Percentiles rank a stretch among this genome's conserved stretches.
These are phyloP conservation scores for Carallia pectinifolia DNA, from an alignment of 345 rosid species.

Conservation along the genomic window DNA sequence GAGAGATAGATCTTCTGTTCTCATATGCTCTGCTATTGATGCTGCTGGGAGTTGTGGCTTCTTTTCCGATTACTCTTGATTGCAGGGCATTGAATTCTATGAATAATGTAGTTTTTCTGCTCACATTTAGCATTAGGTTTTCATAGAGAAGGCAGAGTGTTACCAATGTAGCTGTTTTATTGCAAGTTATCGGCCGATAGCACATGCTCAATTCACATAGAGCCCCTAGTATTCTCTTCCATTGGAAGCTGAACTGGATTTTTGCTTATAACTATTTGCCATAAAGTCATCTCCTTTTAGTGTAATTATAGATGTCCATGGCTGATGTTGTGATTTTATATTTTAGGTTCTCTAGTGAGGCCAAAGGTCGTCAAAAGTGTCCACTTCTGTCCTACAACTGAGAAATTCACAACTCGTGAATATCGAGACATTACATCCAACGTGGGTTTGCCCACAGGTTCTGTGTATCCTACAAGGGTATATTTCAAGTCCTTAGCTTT, in stretches of 20 bases:
- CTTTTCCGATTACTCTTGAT: too few species aligned
- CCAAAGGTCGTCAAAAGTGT: slow-evolving; percentile 98
- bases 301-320: neutral
- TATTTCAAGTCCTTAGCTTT: slow-evolving; percentile 14
- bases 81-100: too few species aligned
- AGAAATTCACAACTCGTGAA: slow-evolving; percentile 69
- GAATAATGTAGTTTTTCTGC: too few species aligned
- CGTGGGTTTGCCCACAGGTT: slow-evolving; percentile 90
- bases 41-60: too few species aligned
- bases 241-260: too few species aligned
- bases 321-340: slow-evolving; percentile 3
- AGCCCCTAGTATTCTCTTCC: too few species aligned
- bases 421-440: slow-evolving; percentile 90
- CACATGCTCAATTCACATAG: neutral
- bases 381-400: slow-evolving; percentile 85
- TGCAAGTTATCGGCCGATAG: neutral
- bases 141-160: too few species aligned
- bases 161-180: too few species aligned
- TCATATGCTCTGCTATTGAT: neutral
- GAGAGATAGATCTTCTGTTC: neutral
- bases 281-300: neutral
- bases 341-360: slow-evolving; percentile 95
- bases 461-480: slow-evolving; percentile 99
- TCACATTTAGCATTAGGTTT: too few species aligned
- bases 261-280: too few species aligned